These are phyloP conservation scores for Schizophyllum commune DNA, from an alignment of 1,284 basidiomycete genomes.

Conservation along the genomic window DNA sequence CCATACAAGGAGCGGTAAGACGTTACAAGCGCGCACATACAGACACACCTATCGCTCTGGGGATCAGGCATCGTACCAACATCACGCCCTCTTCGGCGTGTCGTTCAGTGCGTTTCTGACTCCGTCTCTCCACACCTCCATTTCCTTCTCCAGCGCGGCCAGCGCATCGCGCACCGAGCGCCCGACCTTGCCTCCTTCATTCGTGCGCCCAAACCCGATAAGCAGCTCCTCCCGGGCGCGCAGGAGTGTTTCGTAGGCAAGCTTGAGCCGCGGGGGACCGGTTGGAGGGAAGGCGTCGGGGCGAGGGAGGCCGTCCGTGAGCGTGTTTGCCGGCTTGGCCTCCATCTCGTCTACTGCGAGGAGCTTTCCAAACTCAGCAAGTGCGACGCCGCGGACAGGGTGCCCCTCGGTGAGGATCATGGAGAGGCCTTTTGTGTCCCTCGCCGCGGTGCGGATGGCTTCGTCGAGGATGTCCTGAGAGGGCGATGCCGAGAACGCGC, in stretches of 20 bases:
- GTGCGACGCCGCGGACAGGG: constrained; percentile 69
- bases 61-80: no score
- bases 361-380: constrained; percentile 78
- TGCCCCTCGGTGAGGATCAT: constrained; percentile 60
- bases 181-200: constrained; percentile 59
- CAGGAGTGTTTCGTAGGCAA: constrained; percentile 57
- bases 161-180: constrained; percentile 44
- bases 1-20: no score
- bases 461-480: constrained; percentile 55
- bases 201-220: constrained; percentile 53
- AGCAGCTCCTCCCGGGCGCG: constrained; percentile 51
- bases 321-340: constrained; percentile 17
- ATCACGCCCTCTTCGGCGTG: neutral
- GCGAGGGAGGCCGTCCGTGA: constrained; percentile 1
- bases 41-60: neutral
- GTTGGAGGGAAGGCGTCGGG: constrained; percentile 48
- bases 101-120: constrained; percentile 26
- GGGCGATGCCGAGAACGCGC: constrained; percentile 29
- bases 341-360: constrained; percentile 66
- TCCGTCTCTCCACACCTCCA: constrained; percentile 56
- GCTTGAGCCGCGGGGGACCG: constrained; percentile 50
- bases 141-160: constrained; percentile 58
- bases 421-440: constrained; percentile 48
- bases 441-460: constrained; percentile 48
- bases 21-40: no score